A percentile compares a stretch with the other conserved stretches of the same genome.
Conservation (phyloP, 2,329 filamentous ascomycete genomes). For the Aspergillus candidus region DNA sequence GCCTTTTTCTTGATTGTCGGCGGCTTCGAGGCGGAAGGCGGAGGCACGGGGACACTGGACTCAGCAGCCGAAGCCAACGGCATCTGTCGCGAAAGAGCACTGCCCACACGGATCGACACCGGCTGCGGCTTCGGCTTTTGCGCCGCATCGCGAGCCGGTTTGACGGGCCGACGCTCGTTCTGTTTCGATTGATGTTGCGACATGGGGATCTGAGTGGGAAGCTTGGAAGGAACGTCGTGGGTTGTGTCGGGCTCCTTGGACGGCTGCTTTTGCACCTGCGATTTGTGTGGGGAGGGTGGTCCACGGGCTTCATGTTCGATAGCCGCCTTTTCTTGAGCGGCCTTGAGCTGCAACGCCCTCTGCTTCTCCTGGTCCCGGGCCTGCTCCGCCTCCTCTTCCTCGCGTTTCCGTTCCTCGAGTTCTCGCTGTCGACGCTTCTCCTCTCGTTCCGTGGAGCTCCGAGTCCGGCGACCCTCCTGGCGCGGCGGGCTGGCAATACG, state of each 20-base stretch:
- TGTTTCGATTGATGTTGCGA: slow-evolving; percentile 25
- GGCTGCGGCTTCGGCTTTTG: slow-evolving; percentile 44
- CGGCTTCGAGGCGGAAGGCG: slow-evolving; percentile 44
- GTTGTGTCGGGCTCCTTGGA: slow-evolving; percentile 27
- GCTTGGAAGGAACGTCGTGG: slow-evolving; percentile 24
- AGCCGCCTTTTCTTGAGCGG: slow-evolving; percentile 26
- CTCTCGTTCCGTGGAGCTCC: slow-evolving; percentile 49
- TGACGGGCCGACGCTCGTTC: slow-evolving; percentile 39
- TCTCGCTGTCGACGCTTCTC: slow-evolving; percentile 27
- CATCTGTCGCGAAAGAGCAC: slow-evolving; percentile 41
- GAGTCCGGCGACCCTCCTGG: slow-evolving; percentile 45
- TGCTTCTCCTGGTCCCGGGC: slow-evolving; percentile 31
- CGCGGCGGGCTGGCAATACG: slow-evolving; percentile 27
- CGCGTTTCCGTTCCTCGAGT: slow-evolving; percentile 2
- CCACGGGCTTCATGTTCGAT: slow-evolving; percentile 30
- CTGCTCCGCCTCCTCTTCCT: slow-evolving; percentile 20
- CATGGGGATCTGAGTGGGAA: slow-evolving; percentile 16
- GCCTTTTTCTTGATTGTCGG: slow-evolving; percentile 54
- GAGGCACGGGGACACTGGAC: slow-evolving; percentile 37
- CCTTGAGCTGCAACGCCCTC: slow-evolving; percentile 26
- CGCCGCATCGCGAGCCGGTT: slow-evolving; percentile 37
- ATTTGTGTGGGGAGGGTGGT: slow-evolving; percentile 21
- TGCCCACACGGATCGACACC: slow-evolving; percentile 46
- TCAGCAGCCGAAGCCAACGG: slow-evolving; percentile 51
- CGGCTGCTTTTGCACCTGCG: slow-evolving; percentile 22